Conservation (phyloP, 2,329 filamentous ascomycete genomes). For the Arachnopeziza araneosa region DNA sequence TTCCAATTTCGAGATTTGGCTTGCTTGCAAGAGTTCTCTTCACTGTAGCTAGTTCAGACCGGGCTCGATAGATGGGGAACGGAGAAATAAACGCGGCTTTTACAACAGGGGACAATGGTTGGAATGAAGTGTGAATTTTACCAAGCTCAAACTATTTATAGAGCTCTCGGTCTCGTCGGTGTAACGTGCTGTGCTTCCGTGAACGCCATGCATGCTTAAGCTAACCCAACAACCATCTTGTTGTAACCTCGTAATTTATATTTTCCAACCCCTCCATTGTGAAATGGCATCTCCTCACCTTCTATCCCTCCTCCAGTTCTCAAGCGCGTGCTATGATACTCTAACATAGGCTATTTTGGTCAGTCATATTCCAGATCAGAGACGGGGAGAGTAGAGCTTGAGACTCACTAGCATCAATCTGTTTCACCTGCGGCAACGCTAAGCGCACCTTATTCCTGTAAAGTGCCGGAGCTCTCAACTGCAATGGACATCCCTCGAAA, state of each 20-base stretch:
- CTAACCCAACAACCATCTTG: neutral
- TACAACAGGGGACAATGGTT: neutral
- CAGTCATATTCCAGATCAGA: neutral
- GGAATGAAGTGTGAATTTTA: neutral
- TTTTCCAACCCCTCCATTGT: neutral
- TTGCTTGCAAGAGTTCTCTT: neutral
- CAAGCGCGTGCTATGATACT: slow-evolving; percentile 22
- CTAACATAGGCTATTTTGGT: slow-evolving; percentile 25
- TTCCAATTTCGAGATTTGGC: neutral
- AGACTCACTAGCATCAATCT: slow-evolving; percentile 95
- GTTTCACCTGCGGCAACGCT: slow-evolving; percentile 77
- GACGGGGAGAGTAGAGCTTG: neutral
- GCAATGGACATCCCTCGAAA: slow-evolving; percentile 90
- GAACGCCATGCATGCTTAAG: neutral
- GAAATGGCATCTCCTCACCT: neutral
- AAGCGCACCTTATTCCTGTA: slow-evolving; percentile 93
- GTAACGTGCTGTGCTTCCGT: neutral
- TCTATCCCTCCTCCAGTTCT: neutral
- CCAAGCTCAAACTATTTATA: neutral
- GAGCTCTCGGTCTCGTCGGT: neutral
- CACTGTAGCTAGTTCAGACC: neutral
- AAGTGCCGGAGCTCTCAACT: slow-evolving; percentile 69
- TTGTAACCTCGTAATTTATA: neutral
- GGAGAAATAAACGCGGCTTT: neutral
- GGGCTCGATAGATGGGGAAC: neutral